Percentiles rank a stretch among this genome's conserved stretches.
These are phyloP conservation scores for Dictyostelium purpureum DNA, from an alignment of 78 protist species.

Conservation along the genomic window DNA sequence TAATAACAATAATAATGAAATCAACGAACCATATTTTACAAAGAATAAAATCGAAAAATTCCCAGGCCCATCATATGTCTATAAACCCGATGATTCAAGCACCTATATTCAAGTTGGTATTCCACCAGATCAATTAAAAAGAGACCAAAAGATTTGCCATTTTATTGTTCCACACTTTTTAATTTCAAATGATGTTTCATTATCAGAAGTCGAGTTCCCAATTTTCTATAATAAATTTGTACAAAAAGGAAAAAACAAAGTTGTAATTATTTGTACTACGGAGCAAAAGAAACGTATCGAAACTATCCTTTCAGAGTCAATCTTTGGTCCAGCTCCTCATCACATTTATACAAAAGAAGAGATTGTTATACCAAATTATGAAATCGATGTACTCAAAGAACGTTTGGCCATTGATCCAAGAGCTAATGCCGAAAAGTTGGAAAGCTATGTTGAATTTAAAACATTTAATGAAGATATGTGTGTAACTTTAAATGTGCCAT, in stretches of 20 bases:
- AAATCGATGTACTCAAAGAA: conserved; percentile 38
- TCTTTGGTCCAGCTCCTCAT: conserved; percentile 70
- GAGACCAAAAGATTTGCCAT: not conserved
- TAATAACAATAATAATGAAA: too few relatives aligned
- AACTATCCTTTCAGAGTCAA: conserved; percentile 54
- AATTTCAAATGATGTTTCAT: conserved; percentile 41
- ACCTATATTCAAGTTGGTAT: conserved; percentile 85
- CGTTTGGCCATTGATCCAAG: conserved; percentile 39
- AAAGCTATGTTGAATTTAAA: conserved; percentile 17
- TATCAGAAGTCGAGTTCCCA: conserved; percentile 79
- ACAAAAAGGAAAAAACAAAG: conserved; percentile 19
- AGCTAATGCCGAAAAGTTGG: conserved; percentile 1
- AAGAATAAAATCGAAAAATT: not conserved
- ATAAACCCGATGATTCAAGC: not conserved
- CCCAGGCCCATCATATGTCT: not conserved
- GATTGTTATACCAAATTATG: conserved; percentile 21
- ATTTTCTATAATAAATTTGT: conserved; percentile 53
- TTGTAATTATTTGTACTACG: conserved; percentile 26
- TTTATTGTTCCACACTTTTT: conserved; percentile 61
- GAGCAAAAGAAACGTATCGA: conserved; percentile 39
- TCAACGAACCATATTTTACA: not conserved
- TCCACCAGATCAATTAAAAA: conserved; percentile 89
- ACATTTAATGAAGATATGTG: not conserved
- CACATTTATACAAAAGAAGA: conserved; percentile 47
- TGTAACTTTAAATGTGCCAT: conserved; percentile 5